Evolutionary conservation across 768 basidiomycete genomes (phyloP).

Genomic region (Naganishia friedmannii): DNA sequence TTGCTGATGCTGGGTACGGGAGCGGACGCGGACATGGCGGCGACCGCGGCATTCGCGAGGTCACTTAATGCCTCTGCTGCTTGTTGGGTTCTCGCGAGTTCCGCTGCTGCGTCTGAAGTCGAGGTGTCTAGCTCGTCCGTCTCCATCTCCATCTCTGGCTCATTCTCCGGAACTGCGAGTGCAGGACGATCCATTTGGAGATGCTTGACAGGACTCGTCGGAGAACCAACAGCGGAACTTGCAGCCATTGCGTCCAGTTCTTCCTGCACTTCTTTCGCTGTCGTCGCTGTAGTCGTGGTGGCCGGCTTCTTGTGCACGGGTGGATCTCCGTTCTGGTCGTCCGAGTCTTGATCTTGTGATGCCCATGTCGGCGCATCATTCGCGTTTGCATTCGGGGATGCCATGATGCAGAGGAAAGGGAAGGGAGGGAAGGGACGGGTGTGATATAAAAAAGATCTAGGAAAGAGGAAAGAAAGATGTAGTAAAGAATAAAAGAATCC

Average conservation of each 20-base stretch:
- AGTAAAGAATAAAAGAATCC: too few species aligned
- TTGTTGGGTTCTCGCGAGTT: conserved; percentile 2
- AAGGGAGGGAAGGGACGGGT: too few species aligned
- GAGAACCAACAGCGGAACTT: conserved; percentile 5
- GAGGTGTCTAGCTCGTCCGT: conserved; percentile 2
- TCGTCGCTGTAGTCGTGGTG: neutral
- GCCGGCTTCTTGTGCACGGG: neutral
- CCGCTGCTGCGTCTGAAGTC: neutral
- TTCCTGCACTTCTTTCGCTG: neutral
- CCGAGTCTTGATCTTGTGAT: conserved; percentile 14
- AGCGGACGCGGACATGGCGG: neutral
- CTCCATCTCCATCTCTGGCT: too few species aligned
- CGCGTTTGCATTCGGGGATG: neutral
- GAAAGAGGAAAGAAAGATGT: too few species aligned
- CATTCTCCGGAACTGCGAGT: too few species aligned
- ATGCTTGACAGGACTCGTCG: neutral
- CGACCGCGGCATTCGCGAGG: conserved; percentile 8
- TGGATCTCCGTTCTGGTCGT: neutral
- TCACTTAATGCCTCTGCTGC: conserved; percentile 12
- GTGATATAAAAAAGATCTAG: too few species aligned
- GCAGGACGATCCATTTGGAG: too few species aligned
- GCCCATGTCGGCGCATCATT: neutral
- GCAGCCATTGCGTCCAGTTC: conserved; percentile 13
- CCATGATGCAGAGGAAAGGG: neutral
- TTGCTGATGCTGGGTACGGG: too few species aligned